These are phyloP conservation scores for Ceratocystis diversiconidia DNA, from an alignment of 2,329 filamentous ascomycete species.

Conservation along the genomic window DNA sequence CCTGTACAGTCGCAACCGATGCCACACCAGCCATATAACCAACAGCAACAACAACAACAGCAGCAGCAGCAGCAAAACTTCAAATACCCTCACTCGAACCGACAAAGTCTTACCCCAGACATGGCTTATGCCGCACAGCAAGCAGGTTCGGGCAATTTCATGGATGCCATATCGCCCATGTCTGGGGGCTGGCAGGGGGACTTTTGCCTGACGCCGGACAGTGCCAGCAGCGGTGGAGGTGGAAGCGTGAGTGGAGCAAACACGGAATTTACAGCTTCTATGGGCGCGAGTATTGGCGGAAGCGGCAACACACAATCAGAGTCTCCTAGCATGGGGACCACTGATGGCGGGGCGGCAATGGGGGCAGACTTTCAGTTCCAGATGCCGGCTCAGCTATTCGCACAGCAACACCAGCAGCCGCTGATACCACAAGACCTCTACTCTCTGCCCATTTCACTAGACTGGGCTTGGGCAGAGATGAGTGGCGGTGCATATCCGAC, in stretches of 20 bases:
- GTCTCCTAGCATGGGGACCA: neutral
- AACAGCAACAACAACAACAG: neutral
- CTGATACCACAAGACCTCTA: slow-evolving; percentile 88
- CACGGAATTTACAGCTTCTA: slow-evolving; percentile 4
- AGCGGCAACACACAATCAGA: neutral
- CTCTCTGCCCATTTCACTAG: slow-evolving; percentile 88
- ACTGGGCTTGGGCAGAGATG: slow-evolving; percentile 70
- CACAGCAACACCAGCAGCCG: slow-evolving; percentile 46
- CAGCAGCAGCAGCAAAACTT: slow-evolving; percentile 6
- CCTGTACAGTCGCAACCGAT: slow-evolving; percentile 17
- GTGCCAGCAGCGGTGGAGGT: slow-evolving; percentile 2
- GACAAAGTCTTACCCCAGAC: slow-evolving; percentile 7
- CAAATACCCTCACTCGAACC: neutral
- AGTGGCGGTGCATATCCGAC: slow-evolving; percentile 49
- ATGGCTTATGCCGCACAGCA: slow-evolving; percentile 12
- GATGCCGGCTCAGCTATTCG: neutral
- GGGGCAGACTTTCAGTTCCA: neutral
- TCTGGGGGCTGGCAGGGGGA: slow-evolving; percentile 37
- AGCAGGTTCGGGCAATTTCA: neutral
- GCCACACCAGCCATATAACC: neutral
- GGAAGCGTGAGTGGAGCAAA: neutral
- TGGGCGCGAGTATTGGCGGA: slow-evolving; percentile 20
- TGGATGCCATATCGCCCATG: slow-evolving; percentile 15
- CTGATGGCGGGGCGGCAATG: neutral
- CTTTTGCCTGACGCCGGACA: slow-evolving; percentile 25